A percentile compares a stretch with the other conserved stretches of the same genome.
Conservation (phyloP, 2,329 filamentous ascomycete genomes). For the Cladosporium sphaerospermum region DNA sequence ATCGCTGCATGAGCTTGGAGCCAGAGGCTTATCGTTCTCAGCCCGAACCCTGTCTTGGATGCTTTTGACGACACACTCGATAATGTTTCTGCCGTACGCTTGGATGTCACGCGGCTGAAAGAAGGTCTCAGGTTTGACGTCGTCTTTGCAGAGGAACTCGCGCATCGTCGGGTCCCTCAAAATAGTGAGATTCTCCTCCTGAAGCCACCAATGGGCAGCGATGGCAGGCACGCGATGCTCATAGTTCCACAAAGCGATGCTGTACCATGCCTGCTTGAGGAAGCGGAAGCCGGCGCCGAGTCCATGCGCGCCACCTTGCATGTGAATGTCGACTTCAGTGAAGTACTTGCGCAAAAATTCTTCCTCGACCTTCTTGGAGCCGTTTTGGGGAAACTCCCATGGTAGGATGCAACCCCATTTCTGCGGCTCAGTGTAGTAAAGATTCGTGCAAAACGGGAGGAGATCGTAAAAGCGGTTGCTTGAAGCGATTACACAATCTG, state of each 20-base stretch:
- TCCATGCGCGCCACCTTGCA: constrained; percentile 22
- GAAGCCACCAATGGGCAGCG: constrained; percentile 19
- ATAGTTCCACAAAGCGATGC: constrained; percentile 27
- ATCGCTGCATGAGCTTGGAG: not conserved
- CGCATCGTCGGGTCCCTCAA: constrained; percentile 19
- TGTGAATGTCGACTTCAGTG: constrained; percentile 21
- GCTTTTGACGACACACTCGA: constrained; percentile 11
- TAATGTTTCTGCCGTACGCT: constrained; percentile 14
- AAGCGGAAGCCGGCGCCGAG: constrained; percentile 25
- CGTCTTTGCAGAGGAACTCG: constrained; percentile 15
- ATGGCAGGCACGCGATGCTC: constrained; percentile 21
- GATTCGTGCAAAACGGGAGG: constrained; percentile 22
- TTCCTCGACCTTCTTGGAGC: constrained; percentile 25
- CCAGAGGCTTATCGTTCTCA: not conserved
- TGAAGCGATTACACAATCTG: constrained; percentile 23
- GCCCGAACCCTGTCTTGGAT: constrained; percentile 12
- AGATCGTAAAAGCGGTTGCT: constrained; percentile 27
- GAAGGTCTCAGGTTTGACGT: constrained; percentile 20
- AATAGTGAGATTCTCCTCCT: constrained; percentile 18
- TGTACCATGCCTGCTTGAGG: constrained; percentile 30
- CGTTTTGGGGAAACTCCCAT: constrained; percentile 27
- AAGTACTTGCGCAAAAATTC: constrained; percentile 26
- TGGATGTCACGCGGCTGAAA: constrained; percentile 16
- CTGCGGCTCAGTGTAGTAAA: constrained; percentile 20
- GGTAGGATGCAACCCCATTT: constrained; percentile 27